phyloP scores from a whole-genome alignment of 2,329 filamentous ascomycete species.

The Lizonia empirigonia region DNA sequence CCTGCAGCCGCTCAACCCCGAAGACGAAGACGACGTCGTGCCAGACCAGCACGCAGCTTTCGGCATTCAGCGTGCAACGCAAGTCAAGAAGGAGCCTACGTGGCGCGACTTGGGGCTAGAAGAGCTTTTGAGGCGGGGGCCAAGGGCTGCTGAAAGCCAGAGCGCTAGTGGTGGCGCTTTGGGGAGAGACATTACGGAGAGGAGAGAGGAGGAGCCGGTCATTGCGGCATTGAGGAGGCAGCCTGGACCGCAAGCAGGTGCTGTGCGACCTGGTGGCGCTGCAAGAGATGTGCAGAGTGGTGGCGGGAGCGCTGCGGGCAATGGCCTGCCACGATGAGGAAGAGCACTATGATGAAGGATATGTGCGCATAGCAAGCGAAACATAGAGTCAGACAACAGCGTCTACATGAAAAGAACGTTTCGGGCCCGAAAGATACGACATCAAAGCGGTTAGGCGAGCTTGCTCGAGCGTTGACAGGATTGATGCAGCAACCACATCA shows the following conservation, averaged over 20 bases:
- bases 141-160: constrained; percentile 36
- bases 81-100: constrained; percentile 70
- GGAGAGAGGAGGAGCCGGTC: constrained; percentile 35
- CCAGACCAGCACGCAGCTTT: constrained; percentile 88
- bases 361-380: not conserved
- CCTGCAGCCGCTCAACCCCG: constrained; percentile 81
- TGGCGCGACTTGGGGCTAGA: constrained; percentile 82
- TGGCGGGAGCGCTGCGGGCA: constrained; percentile 32
- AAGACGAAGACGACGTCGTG: constrained; percentile 87
- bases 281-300: constrained; percentile 13
- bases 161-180: constrained; percentile 13
- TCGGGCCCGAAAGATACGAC: not conserved
- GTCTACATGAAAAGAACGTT: not conserved
- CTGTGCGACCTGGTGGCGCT: constrained; percentile 16
- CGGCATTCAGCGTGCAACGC: constrained; percentile 80
- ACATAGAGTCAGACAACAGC: not conserved
- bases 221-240: constrained; percentile 40
- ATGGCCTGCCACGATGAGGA: constrained; percentile 44
- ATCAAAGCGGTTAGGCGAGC: not conserved
- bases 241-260: constrained; percentile 31
- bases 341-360: not conserved
- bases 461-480: not conserved
- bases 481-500: not conserved
- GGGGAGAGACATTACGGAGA: constrained; percentile 8
- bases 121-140: constrained; percentile 70